Evolutionary conservation across 2,329 filamentous ascomycete genomes (phyloP).

Genomic region (Colletotrichum musicola): DNA sequence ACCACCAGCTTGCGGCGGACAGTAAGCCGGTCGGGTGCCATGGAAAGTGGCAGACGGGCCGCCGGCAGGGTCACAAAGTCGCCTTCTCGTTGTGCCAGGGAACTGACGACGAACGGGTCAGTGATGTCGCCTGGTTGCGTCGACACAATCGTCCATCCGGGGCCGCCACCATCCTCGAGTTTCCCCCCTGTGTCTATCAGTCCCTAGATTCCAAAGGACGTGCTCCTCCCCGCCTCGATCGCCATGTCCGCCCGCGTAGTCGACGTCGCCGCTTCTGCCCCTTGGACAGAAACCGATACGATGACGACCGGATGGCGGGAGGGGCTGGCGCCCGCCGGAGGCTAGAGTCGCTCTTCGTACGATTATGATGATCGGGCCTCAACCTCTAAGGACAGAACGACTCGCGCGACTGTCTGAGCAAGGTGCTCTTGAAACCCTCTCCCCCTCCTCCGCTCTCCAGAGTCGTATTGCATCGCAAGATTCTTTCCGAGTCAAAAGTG

Average conservation of each 20-base stretch:
- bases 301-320: slow-evolving; percentile 23
- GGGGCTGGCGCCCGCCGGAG: background rate
- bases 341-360: slow-evolving; percentile 21
- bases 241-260: slow-evolving; percentile 1
- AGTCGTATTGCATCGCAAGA: slow-evolving; percentile 37
- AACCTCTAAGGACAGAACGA: slow-evolving; percentile 19
- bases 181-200: slow-evolving; percentile 28
- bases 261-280: background rate
- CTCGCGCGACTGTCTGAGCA: slow-evolving; percentile 35
- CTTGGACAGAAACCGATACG: background rate
- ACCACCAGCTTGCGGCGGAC: background rate
- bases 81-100: slow-evolving; percentile 14
- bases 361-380: slow-evolving; percentile 26
- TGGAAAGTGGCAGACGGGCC: slow-evolving; percentile 7
- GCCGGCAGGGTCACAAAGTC: slow-evolving; percentile 7
- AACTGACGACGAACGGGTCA: background rate
- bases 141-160: slow-evolving; percentile 14
- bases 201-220: slow-evolving; percentile 13
- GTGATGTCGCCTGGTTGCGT: slow-evolving; percentile 7
- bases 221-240: slow-evolving; percentile 19
- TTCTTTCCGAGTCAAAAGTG: slow-evolving; percentile 37
- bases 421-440: slow-evolving; percentile 32
- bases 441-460: slow-evolving; percentile 23
- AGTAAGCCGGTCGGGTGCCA: background rate
- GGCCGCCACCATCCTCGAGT: slow-evolving; percentile 2